Conservation (phyloP, 1,284 basidiomycete species). For the Xerocomus nothofagi region DNA sequence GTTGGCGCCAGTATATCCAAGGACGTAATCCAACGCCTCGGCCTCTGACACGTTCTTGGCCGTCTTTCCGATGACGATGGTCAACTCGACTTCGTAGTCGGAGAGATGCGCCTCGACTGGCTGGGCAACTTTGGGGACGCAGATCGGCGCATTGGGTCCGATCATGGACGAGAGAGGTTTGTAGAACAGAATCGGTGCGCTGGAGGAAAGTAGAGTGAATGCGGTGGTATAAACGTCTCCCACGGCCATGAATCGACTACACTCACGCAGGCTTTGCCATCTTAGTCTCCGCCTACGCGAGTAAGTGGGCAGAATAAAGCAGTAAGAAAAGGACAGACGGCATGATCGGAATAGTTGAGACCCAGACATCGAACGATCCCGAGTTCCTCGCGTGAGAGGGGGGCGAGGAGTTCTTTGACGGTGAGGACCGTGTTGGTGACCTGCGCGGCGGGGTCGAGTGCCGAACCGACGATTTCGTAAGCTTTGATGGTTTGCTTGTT, state of each 20-base stretch:
- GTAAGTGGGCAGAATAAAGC: background rate
- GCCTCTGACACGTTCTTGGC: slow-evolving; percentile 76
- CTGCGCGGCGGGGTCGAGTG: slow-evolving; percentile 61
- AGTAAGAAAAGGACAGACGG: slow-evolving; percentile 45
- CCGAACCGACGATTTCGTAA: slow-evolving; percentile 66
- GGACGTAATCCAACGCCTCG: slow-evolving; percentile 78
- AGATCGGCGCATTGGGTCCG: slow-evolving; percentile 64
- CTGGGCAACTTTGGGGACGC: slow-evolving; percentile 67
- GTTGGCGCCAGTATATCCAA: slow-evolving; percentile 79
- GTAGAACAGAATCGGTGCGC: slow-evolving; percentile 76
- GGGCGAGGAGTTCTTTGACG: slow-evolving; percentile 69
- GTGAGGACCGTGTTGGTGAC: slow-evolving; percentile 64
- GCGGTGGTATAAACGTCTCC: background rate
- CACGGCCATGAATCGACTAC: background rate
- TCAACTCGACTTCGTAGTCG: slow-evolving; percentile 90
- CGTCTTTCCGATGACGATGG: slow-evolving; percentile 79
- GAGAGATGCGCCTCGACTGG: slow-evolving; percentile 72
- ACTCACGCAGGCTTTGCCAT: slow-evolving; percentile 62
- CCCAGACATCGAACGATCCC: slow-evolving; percentile 76
- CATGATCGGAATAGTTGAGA: slow-evolving; percentile 79
- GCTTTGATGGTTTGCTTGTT: slow-evolving; percentile 59
- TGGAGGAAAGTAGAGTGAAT: slow-evolving; percentile 18
- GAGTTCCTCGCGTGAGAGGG: slow-evolving; percentile 64
- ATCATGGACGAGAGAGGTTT: slow-evolving; percentile 76
- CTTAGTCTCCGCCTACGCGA: slow-evolving; percentile 61